phyloP scores from a whole-genome alignment of 164 flowering plant species.

The Buxus sempervirens region DNA sequence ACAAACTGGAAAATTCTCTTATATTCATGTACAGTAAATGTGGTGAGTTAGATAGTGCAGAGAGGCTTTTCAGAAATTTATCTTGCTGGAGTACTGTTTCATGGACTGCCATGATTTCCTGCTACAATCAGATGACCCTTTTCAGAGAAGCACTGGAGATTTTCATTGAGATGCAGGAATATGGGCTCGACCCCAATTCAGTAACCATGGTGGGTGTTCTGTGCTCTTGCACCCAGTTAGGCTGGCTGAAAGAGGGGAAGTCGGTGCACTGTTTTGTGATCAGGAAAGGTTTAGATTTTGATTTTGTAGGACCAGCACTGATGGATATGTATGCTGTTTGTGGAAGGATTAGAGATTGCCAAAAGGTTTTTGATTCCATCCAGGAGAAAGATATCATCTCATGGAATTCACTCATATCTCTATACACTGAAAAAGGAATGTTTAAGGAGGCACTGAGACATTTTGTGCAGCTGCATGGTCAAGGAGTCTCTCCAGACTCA shows the following conservation, averaged over 20 bases:
- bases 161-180: slow-evolving; percentile 42
- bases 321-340: slow-evolving; percentile 54
- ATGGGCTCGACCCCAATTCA: slow-evolving; percentile 37
- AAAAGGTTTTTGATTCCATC: slow-evolving; percentile 31
- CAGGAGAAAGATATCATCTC: slow-evolving; percentile 36
- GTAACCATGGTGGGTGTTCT: slow-evolving; percentile 52
- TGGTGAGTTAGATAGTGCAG: slow-evolving; percentile 45
- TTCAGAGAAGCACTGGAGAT: slow-evolving; percentile 41
- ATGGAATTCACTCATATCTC: slow-evolving; percentile 70
- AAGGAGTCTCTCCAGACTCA: slow-evolving; percentile 54
- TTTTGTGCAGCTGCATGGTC: slow-evolving; percentile 37
- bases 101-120: slow-evolving; percentile 67
- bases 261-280: slow-evolving; percentile 59
- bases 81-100: slow-evolving; percentile 23
- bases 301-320: slow-evolving; percentile 42
- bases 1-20: slow-evolving; percentile 47
- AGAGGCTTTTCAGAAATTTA: slow-evolving; percentile 34
- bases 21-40: slow-evolving; percentile 62
- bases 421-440: slow-evolving; percentile 42
- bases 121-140: slow-evolving; percentile 49
- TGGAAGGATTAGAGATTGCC: slow-evolving; percentile 31
- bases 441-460: slow-evolving; percentile 41
- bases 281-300: slow-evolving; percentile 38
- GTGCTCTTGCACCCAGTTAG: slow-evolving; percentile 53
- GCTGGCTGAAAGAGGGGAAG: slow-evolving; percentile 47